These are phyloP conservation scores for Salix arbutifolia DNA, from an alignment of 345 rosid species.

Conservation along the genomic window DNA sequence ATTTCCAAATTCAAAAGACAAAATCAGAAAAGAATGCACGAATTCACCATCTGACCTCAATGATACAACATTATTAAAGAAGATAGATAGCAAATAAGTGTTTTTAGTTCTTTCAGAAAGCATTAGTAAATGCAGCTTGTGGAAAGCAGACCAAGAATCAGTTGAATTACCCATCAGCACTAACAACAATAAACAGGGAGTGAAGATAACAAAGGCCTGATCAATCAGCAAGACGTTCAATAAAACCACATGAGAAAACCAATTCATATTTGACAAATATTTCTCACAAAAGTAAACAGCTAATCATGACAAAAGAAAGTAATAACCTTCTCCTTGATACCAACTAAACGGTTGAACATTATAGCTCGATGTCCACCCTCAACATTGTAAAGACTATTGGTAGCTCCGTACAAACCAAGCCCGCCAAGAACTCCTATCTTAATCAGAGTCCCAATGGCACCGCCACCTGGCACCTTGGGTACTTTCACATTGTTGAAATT, in stretches of 20 bases:
- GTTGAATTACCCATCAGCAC: too few species aligned
- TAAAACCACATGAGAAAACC: background rate
- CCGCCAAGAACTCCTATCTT: constrained; percentile 71
- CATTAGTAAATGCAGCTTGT: too few species aligned
- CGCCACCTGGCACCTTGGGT: constrained; percentile 77
- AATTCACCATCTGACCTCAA: too few species aligned
- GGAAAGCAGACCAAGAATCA: too few species aligned
- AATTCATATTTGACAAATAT: background rate
- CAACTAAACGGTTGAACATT: constrained; percentile 52
- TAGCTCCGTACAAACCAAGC: constrained; percentile 60
- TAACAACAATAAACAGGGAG: too few species aligned
- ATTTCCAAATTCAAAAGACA: too few species aligned
- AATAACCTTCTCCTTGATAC: constrained; percentile 58
- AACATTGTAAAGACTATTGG: constrained; percentile 66
- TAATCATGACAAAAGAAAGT: background rate
- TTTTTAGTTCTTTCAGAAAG: too few species aligned
- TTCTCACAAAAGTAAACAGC: background rate
- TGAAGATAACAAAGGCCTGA: too few species aligned
- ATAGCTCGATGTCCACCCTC: constrained; percentile 76
- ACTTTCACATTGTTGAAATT: constrained; percentile 62
- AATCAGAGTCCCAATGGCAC: constrained; percentile 54
- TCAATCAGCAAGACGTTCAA: too few species aligned
- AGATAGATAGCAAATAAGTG: too few species aligned
- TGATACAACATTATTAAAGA: too few species aligned
- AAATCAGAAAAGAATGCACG: too few species aligned